These are phyloP conservation scores for Eutypella sp. DNA, from an alignment of 2,329 filamentous ascomycete species.

Conservation along the genomic window DNA sequence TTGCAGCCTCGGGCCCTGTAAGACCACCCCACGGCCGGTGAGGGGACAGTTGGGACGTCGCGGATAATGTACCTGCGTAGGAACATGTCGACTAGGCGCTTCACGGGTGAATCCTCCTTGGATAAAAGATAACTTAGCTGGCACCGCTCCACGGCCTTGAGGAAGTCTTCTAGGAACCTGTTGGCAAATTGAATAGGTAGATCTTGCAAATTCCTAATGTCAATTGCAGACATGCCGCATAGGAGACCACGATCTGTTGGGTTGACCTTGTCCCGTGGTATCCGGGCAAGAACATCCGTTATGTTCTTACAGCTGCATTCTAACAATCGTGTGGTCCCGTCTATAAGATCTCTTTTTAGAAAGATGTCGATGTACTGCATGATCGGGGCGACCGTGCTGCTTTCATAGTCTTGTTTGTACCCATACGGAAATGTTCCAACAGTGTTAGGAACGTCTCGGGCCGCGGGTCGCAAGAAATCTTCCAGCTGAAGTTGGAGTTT, in stretches of 20 bases:
- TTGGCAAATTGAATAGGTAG: not conserved
- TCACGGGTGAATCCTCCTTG: no score
- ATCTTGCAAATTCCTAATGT: not conserved
- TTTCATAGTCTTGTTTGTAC: not conserved
- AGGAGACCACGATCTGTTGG: no score
- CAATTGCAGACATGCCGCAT: no score
- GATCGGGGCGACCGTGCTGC: not conserved
- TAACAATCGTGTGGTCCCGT: not conserved
- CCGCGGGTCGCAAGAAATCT: not conserved
- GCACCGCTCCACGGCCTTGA: not conserved
- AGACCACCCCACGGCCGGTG: not conserved
- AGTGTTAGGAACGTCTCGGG: not conserved
- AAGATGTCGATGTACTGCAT: not conserved
- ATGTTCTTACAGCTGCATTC: not conserved
- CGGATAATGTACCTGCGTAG: conserved; percentile 1
- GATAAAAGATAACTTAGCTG: not conserved
- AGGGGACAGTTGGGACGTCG: not conserved
- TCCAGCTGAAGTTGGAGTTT: not conserved
- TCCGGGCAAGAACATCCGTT: not conserved
- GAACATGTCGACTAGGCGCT: conserved; percentile 1
- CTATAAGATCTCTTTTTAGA: not conserved
- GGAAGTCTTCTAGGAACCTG: not conserved
- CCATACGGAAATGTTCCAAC: not conserved
- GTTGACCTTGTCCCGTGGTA: not conserved
- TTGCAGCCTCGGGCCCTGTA: not conserved